These are phyloP conservation scores for Plasmodium billcollinsi DNA, from an alignment of 169 alveolate genomes.

Conservation along the genomic window DNA sequence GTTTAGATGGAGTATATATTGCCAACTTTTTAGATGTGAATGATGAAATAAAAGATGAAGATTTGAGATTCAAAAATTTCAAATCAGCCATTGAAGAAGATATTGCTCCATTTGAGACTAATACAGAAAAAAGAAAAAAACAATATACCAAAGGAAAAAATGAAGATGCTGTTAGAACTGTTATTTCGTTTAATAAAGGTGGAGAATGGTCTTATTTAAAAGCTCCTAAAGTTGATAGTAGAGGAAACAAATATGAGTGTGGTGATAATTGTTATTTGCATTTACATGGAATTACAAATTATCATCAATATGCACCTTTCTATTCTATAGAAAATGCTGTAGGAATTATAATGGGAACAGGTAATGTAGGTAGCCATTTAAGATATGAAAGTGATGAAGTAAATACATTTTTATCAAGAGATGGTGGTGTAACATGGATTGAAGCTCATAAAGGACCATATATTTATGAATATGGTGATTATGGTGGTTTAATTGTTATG, in stretches of 20 bases:
- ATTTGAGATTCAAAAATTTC: constrained; percentile 44
- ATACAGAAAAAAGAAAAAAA: constrained; percentile 81
- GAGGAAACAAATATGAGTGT: constrained; percentile 93
- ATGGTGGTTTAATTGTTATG: constrained; percentile 99
- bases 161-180: constrained; percentile 90
- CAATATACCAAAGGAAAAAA: constrained; percentile 80
- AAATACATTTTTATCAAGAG: constrained; percentile 96
- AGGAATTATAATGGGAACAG: constrained; percentile 97
- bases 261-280: constrained; percentile 96
- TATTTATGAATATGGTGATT: constrained; percentile 98
- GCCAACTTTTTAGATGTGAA: constrained; percentile 94
- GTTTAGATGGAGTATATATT: constrained; percentile 96
- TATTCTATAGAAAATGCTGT: constrained; percentile 97
- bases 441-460: constrained; percentile 98
- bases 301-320: constrained; percentile 93
- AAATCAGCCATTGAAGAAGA: constrained; percentile 77
- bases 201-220: constrained; percentile 96
- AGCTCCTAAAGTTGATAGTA: constrained; percentile 96
- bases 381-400: constrained; percentile 90
- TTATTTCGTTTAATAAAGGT: constrained; percentile 98
- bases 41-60: constrained; percentile 71
- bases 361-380: constrained; percentile 95
- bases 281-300: constrained; percentile 93
- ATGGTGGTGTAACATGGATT: constrained; percentile 98
- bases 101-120: constrained; percentile 78